These are phyloP conservation scores for Ceratonia siliqua DNA, from an alignment of 306 rosid genomes.

Conservation along the genomic window DNA sequence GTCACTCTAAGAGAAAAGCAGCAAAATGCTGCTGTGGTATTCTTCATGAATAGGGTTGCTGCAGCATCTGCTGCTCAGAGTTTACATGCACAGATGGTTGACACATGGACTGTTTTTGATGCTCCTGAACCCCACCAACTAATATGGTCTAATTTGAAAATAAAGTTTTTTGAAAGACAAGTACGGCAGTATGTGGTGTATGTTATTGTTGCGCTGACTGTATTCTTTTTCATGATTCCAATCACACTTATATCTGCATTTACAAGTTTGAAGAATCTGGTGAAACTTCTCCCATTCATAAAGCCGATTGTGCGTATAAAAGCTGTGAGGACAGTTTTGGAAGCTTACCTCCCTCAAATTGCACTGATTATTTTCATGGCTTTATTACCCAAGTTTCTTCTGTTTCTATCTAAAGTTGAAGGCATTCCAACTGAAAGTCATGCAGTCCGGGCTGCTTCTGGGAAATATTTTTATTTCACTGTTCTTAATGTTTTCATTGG, in stretches of 20 bases:
- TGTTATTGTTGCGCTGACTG: constrained; percentile 60
- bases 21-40: constrained; percentile 69
- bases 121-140: constrained; percentile 83
- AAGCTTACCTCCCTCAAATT: constrained; percentile 91
- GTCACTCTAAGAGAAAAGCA: constrained; percentile 84
- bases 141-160: constrained; percentile 77
- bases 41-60: constrained; percentile 64
- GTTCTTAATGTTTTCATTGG: constrained; percentile 88
- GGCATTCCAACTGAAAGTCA: constrained; percentile 87
- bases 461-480: constrained; percentile 82
- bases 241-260: constrained; percentile 68
- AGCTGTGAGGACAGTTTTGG: constrained; percentile 64
- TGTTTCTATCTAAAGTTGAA: constrained; percentile 72
- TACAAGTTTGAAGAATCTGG: constrained; percentile 69
- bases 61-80: constrained; percentile 95
- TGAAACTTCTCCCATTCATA: constrained; percentile 74
- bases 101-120: constrained; percentile 65
- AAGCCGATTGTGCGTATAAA: constrained; percentile 47
- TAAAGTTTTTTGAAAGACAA: constrained; percentile 60
- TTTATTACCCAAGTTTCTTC: constrained; percentile 75
- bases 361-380: constrained; percentile 82
- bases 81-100: constrained; percentile 74
- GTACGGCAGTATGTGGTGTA: constrained; percentile 69
- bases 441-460: constrained; percentile 81
- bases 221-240: constrained; percentile 83